Evolutionary conservation across 441 rosid species (phyloP), one percentile per base, ranked within the genome.

Genomic region (Sinapis alba): DNA sequence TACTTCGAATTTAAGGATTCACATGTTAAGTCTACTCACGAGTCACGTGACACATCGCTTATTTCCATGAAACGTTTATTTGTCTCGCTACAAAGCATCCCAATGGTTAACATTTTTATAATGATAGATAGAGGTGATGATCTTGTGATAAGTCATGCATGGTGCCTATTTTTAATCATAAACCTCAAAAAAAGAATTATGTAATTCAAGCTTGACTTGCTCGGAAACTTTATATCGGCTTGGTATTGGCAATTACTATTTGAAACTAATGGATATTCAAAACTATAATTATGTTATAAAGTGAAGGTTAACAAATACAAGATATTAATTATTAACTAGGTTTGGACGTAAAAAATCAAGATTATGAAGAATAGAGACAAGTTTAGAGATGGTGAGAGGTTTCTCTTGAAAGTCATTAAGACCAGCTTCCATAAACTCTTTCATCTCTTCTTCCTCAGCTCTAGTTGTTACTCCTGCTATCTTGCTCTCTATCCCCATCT

Each of bases 321-420:
- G 36, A 58, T 7, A 16, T 66, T 6, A 6, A n/a, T 6, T n/a
- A 28, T 32, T 45, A 58, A 50, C 56, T 50, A 50, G 26, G 61
- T 41, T 68, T 73, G 20, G 78, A 32, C 26, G 11, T 56, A 56
- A 15, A 77, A 77, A 47, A 3, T 84, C 30, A 62, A 88, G 67
- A 51, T 90, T 87, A 43, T 58, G 83, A 68, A 91, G 83, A 51
- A 86, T 82, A 10, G 92, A 81, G 19, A 78, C 43, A 56, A 91
- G 92, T 79, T 91, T 94, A 27, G 90, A 79, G 27, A 75, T 62
- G 2, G 94, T 89, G 73, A 94, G 78, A 47, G 98, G 98, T 86
- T 94, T 94, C 85, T 90, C 94, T 47, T 80, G 86, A 54, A 88
- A 94, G 51, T 86, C 92, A 81, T 91, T 88, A 6, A 94, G 82